A percentile compares a stretch with the other conserved stretches of the same genome.
phyloP scores from a whole-genome alignment of 2,329 filamentous ascomycete genomes.

The Plenodomus tracheiphilus region DNA sequence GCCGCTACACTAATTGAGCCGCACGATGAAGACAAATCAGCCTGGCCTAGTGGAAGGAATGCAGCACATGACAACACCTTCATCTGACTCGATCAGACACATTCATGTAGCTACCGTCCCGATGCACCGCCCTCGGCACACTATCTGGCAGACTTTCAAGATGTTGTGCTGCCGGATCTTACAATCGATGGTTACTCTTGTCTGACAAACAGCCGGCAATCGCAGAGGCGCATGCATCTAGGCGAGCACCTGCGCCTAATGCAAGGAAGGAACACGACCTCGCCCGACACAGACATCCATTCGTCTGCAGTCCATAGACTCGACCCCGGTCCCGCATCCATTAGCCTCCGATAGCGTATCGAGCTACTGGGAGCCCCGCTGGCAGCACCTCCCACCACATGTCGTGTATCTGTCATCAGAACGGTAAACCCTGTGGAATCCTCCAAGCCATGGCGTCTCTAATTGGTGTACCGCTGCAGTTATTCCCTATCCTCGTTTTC shows the following conservation, averaged over 20 bases:
- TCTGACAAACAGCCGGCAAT: neutral
- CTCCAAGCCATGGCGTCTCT: neutral
- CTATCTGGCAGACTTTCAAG: no score
- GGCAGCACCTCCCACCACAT: neutral
- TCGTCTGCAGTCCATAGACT: neutral
- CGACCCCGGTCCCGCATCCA: neutral
- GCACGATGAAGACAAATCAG: no score
- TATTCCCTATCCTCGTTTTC: constrained; percentile 3
- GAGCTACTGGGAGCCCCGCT: neutral
- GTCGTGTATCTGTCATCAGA: neutral
- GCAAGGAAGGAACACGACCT: neutral
- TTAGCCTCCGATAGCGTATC: neutral
- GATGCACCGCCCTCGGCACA: no score
- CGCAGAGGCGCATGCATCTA: neutral
- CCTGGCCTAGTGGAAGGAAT: no score
- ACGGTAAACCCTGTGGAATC: neutral
- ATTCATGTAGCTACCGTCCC: no score
- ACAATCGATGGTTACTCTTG: neutral
- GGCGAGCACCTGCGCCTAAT: neutral
- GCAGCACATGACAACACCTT: no score
- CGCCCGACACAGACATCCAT: neutral
- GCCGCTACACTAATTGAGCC: no score
- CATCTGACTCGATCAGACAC: no score
- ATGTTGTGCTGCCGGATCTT: neutral
- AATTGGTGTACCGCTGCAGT: neutral